Percentiles rank a stretch among this genome's conserved stretches.
Evolutionary conservation across 768 basidiomycete species (phyloP).

Genomic region (Boletus coccyginus): DNA sequence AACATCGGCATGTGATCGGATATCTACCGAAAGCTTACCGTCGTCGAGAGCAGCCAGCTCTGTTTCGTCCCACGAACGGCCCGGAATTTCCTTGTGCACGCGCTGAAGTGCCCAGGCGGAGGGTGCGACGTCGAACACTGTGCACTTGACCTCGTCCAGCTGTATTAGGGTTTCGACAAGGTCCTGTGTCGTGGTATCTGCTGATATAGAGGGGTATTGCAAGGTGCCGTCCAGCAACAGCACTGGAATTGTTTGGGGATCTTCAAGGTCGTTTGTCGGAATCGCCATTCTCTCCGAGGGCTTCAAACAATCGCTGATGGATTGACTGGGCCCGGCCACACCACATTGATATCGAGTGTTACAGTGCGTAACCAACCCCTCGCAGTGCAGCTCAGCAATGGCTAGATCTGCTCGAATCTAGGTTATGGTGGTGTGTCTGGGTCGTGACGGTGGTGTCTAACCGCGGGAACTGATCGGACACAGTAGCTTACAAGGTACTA

Average conservation of each 20-base stretch:
- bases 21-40: conserved; percentile 40
- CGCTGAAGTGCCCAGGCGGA: conserved; percentile 68
- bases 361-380: not conserved
- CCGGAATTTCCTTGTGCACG: conserved; percentile 55
- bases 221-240: conserved; percentile 56
- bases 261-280: conserved; percentile 27
- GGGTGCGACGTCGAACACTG: conserved; percentile 55
- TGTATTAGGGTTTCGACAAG: conserved; percentile 52
- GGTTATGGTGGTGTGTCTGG: too few relatives aligned
- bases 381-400: not conserved
- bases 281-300: conserved; percentile 15
- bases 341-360: conserved; percentile 1
- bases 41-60: conserved; percentile 64
- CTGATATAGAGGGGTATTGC: conserved; percentile 57
- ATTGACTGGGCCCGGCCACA: not conserved
- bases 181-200: conserved; percentile 55
- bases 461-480: not conserved
- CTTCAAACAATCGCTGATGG: not conserved
- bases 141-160: conserved; percentile 48
- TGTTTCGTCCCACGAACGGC: conserved; percentile 67
- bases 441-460: too few relatives aligned
- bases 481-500: not conserved
- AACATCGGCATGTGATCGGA: not conserved
- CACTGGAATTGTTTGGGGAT: conserved; percentile 54
- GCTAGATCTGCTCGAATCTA: not conserved